Evolutionary conservation across 192 early-diverging fungal genomes (phyloP), one percentile per base, ranked within the genome.

Genomic region (Dimargaris xerosporica): DNA sequence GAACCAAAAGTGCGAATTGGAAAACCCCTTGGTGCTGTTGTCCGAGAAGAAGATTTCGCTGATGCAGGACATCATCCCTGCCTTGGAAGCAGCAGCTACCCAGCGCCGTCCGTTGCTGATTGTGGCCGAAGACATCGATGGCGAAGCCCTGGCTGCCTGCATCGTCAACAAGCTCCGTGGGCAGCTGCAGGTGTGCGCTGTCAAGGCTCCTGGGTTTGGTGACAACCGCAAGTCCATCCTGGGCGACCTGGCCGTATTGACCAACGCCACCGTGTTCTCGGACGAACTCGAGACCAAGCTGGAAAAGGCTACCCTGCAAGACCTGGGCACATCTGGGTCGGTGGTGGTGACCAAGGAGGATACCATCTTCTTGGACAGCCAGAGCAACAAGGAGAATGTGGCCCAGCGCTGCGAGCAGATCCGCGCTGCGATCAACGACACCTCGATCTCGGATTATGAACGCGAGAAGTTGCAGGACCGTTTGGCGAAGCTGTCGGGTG

Each of bases 171-270:
- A 97, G 85, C 86, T 99, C 69, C 87, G 97, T 62, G 97, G 95
- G 34, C 94, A 98, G 76, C 75, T 99, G 66, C 88, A 91, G 75
- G 93, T 99, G 44, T 87, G 84, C 68, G 89, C 89, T 51, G 95
- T 99, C 78, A 99, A 99, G 86, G 94, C 97, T 9, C 97, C 97
- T 44, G 97, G 97, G 44, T 99, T 98, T 65, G 97, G 97, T 73
- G 97, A 99, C 76, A 98, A 99, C 88, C 90, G 97, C 76, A 99
- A 99, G 83, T 89, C 90, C 43, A 98, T 93, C 61, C 81, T 99
- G 52, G 91, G 92, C 56, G 97, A 99, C 75, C 81, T 99, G 65
- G 97, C 90, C 59, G 90, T 94, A 54, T 78, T 98, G 66, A 99
- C 97, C 66, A 91, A 94, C 76, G 85, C 84, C 60, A 91, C 90